phyloP scores from a whole-genome alignment of 352 stramenopile genomes.

The Aphanomyces stellatus region DNA sequence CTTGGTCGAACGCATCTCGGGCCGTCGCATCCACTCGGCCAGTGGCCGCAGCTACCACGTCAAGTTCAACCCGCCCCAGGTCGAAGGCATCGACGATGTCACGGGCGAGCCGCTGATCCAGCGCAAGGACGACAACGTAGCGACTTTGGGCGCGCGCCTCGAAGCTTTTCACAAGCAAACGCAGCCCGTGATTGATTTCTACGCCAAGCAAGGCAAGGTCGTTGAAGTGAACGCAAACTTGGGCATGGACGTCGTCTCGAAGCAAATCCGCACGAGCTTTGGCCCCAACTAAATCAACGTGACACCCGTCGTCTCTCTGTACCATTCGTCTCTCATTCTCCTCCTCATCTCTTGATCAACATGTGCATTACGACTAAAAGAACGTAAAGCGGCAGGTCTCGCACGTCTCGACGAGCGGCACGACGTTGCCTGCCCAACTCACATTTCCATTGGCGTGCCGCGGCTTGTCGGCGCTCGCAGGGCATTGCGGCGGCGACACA shows the following conservation, averaged over 20 bases:
- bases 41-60: conserved; percentile 96
- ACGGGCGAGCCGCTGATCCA: conserved; percentile 96
- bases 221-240: conserved; percentile 88
- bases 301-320: no score
- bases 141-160: conserved; percentile 88
- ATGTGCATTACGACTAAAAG: conserved; percentile 30
- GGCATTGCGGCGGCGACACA: conserved; percentile 38
- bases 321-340: no score
- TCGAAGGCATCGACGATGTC: conserved; percentile 82
- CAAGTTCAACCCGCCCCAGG: conserved; percentile 96
- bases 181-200: conserved; percentile 92
- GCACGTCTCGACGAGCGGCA: conserved; percentile 61
- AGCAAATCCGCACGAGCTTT: conserved; percentile 70
- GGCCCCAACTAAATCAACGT: conserved; percentile 53
- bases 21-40: conserved; percentile 93
- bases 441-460: conserved; percentile 22
- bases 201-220: conserved; percentile 79
- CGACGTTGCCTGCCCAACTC: conserved; percentile 67
- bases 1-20: conserved; percentile 95
- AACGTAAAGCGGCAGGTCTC: conserved; percentile 76
- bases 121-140: conserved; percentile 95
- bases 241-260: conserved; percentile 72
- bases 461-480: conserved; percentile 23
- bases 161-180: conserved; percentile 95
- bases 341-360: conserved; percentile 12